Evolutionary conservation across 345 rosid species (phyloP).

Genomic region (Sisymbrium irio): DNA sequence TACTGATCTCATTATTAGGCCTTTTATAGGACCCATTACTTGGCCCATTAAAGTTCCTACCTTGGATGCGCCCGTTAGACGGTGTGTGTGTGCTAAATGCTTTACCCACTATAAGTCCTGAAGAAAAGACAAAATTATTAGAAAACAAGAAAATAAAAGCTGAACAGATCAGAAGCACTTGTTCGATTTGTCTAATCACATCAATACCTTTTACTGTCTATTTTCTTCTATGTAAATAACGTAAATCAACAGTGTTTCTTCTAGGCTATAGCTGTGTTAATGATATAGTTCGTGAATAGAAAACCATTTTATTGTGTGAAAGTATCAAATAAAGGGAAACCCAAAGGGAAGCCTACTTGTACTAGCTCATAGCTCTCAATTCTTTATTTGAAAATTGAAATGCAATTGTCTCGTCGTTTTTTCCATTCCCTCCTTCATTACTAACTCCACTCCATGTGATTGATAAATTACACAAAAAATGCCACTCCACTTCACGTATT

Average conservation of each 20-base stretch:
- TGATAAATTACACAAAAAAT: neutral
- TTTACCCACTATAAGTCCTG: constrained; percentile 10
- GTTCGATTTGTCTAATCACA: constrained; percentile 24
- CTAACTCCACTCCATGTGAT: neutral
- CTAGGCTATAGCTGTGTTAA: no score
- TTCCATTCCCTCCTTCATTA: neutral
- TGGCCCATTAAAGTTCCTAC: neutral
- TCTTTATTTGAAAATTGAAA: neutral
- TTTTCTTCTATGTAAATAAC: neutral
- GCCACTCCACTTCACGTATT: neutral
- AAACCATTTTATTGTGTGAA: neutral
- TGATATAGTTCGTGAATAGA: neutral
- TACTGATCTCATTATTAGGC: neutral
- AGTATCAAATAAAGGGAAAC: neutral
- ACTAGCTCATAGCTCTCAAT: constrained; percentile 22
- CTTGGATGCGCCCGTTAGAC: neutral
- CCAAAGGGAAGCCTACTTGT: neutral
- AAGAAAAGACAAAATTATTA: constrained; percentile 18
- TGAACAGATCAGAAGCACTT: constrained; percentile 27
- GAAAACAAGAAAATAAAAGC: neutral
- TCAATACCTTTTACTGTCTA: neutral
- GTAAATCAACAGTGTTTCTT: neutral
- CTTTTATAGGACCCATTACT: neutral
- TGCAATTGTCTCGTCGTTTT: neutral
- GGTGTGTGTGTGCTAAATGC: constrained; percentile 4